Evolutionary conservation across 1,284 basidiomycete species (phyloP).

Genomic region (Pseudozyma hubeiensis): DNA sequence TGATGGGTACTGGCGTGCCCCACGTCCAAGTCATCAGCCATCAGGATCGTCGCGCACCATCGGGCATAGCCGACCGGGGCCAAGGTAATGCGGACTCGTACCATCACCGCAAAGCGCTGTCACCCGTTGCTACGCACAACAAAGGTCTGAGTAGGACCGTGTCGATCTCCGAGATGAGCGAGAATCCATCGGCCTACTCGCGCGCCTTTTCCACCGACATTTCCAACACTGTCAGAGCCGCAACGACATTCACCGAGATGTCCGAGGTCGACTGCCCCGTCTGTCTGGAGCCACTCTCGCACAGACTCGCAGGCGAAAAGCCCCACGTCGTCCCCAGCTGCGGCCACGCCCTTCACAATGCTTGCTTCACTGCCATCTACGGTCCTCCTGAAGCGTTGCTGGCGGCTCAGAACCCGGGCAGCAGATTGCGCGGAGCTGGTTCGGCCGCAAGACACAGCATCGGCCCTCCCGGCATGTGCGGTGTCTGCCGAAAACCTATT

Average conservation of each 20-base stretch:
- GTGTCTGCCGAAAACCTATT: constrained; percentile 94
- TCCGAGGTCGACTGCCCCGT: constrained; percentile 89
- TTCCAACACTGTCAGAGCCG: constrained; percentile 28
- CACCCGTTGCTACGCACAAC: constrained; percentile 4
- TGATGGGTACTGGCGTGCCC: constrained; percentile 55
- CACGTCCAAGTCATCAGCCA: constrained; percentile 39
- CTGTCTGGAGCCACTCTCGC: constrained; percentile 87
- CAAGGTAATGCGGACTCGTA: constrained; percentile 16
- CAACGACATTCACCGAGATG: constrained; percentile 74
- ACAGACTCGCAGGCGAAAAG: constrained; percentile 87
- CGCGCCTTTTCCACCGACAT: constrained; percentile 29
- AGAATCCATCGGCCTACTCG: constrained; percentile 28
- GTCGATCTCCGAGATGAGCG: constrained; percentile 32
- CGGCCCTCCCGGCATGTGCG: constrained; percentile 83
- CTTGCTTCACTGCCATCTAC: constrained; percentile 94
- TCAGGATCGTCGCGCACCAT: constrained; percentile 25
- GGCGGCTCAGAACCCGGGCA: constrained; percentile 36
- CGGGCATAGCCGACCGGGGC: constrained; percentile 9
- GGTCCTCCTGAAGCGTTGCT: constrained; percentile 79
- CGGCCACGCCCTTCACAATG: constrained; percentile 95
- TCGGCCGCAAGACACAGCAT: constrained; percentile 70
- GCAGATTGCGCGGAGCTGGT: constrained; percentile 33
- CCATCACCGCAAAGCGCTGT: constrained; percentile 15
- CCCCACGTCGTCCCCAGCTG: constrained; percentile 95
- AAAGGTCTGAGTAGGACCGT: constrained; percentile 13